Base-by-base conservation (phyloP, 2,329 filamentous ascomycete genomes). In the Cordyceps sp. region DNA sequence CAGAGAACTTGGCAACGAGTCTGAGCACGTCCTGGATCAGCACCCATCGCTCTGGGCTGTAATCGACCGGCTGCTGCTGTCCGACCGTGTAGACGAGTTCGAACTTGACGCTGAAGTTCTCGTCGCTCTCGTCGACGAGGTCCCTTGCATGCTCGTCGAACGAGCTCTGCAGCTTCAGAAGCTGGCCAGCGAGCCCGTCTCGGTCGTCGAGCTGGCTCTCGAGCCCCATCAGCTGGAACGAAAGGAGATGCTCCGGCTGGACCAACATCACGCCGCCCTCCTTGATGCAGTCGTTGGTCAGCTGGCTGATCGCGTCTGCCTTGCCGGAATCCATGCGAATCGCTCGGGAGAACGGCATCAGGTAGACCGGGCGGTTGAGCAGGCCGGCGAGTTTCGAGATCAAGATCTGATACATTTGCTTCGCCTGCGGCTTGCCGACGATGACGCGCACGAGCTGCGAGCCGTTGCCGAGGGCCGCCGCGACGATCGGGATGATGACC, bases 401-500 rank as follows among this genome's bases (percentile, higher is more conserved):
- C 6, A 49, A 14, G 33, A 47, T 47, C 13, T 45, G 33, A 10
- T 25, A 29, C 58, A 77, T 78, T 39, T 81, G 73, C 12, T 58
- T 61, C 0, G 67, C 62, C 23, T 78, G 62, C 0, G 76, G 61
- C 37, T 74, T 78, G 0, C 65, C 61, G 0, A 78, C 70, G 2
- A 81, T 48, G 0, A 80, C 60, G 3, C 73, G 54, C 0, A 69
- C 64, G 0, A 81, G 50, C 4, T 48, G 57, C 0, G 47, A 42
- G 0, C 57, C 53, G 29, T 79, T 54, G 0, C 69, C 67, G 0
- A 78, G 45, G 0, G 56, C 49, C 0, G 65, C 51, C 0, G 67
- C 66, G 0, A 77, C 64, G 24, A 79, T 73, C 0, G 76, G 77
- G 0, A 77, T 60, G 30, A 85, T 81, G 2, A 80, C 68, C 0